Evolutionary conservation across 2,329 filamentous ascomycete genomes (phyloP).

Genomic region (Cytospora piceae): DNA sequence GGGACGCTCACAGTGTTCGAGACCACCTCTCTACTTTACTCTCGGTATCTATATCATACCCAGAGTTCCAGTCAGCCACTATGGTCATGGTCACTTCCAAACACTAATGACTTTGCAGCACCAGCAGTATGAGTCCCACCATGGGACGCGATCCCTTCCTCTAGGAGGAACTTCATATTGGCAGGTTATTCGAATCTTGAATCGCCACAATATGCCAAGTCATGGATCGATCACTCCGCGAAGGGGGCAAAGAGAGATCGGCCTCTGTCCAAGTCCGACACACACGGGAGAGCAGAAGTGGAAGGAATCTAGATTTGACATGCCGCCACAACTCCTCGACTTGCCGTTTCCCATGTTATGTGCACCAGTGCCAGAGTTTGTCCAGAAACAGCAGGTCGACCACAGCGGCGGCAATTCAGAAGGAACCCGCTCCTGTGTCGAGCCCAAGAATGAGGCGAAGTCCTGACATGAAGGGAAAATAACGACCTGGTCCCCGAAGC

Average conservation of each 20-base stretch:
- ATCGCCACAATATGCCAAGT: background rate
- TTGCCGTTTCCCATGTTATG: background rate
- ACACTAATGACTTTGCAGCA: background rate
- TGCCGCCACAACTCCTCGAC: background rate
- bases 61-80: background rate
- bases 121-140: background rate
- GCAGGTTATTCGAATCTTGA: background rate
- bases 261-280: background rate
- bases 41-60: no score
- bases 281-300: background rate
- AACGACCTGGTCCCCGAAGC: background rate
- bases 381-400: background rate
- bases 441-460: background rate
- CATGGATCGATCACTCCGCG: background rate
- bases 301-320: background rate
- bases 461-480: background rate
- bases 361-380: background rate
- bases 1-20: no score
- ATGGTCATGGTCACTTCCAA: background rate
- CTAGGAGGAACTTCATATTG: background rate
- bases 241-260: background rate
- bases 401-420: background rate
- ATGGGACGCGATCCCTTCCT: background rate
- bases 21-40: no score
- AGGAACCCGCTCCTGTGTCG: background rate